These are phyloP conservation scores for Paecilomyces fulvus DNA, from an alignment of 2,329 filamentous ascomycete species.

Conservation along the genomic window DNA sequence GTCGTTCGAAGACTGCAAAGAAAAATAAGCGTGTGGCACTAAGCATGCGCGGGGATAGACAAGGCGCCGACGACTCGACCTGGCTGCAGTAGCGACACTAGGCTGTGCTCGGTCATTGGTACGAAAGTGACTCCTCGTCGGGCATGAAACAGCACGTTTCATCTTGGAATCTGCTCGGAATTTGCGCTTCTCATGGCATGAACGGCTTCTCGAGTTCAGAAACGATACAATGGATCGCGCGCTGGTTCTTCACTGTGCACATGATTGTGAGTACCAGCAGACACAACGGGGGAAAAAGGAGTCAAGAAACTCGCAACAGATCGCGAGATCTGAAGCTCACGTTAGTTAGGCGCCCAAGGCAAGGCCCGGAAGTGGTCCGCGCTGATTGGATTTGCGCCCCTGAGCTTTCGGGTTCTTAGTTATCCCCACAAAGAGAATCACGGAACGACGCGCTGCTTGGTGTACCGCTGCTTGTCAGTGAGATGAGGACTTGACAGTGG, in stretches of 20 bases:
- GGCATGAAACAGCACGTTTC: not conserved
- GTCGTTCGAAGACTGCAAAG: not conserved
- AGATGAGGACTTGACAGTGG: not conserved
- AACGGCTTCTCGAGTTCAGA: not conserved
- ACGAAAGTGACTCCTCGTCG: not conserved
- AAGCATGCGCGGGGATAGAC: not conserved
- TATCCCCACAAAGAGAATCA: not conserved
- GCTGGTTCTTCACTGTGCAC: not conserved
- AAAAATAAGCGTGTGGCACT: constrained; percentile 1
- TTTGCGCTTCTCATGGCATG: not conserved
- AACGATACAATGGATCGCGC: not conserved
- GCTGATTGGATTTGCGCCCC: not conserved
- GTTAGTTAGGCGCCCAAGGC: not conserved
- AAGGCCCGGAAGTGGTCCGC: not conserved
- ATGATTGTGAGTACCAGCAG: not conserved
- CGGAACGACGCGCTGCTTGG: not conserved
- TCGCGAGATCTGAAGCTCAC: not conserved
- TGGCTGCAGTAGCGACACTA: not conserved
- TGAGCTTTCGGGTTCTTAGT: not conserved
- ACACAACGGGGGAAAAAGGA: not conserved
- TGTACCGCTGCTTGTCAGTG: not conserved
- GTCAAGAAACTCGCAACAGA: not conserved
- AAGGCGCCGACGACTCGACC: not conserved
- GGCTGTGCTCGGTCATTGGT: not conserved
- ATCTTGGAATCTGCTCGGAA: not conserved